Evolutionary conservation across 345 rosid species (phyloP).

Genomic region (Gossypium rotundifolium): DNA sequence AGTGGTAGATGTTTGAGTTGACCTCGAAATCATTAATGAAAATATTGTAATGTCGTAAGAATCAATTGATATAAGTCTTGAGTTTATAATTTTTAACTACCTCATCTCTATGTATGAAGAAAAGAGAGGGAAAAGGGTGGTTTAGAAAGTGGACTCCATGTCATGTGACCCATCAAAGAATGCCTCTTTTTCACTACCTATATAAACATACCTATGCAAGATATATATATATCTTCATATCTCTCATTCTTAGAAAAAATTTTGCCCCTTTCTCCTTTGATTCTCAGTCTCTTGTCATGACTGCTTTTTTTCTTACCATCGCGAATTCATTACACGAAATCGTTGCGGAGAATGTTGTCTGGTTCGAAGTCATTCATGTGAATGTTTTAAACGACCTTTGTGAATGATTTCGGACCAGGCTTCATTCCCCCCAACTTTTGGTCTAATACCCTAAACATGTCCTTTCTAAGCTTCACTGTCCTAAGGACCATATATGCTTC

Average conservation of each 20-base stretch:
- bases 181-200: conserved; percentile 14
- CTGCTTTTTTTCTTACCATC: background rate
- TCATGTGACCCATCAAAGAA: conserved; percentile 24
- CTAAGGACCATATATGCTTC: too few relatives aligned
- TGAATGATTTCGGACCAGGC: conserved; percentile 94
- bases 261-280: background rate
- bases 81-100: background rate
- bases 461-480: background rate
- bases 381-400: background rate
- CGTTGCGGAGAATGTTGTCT: conserved; percentile 79
- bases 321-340: conserved; percentile 15
- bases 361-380: conserved; percentile 58
- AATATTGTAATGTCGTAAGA: background rate
- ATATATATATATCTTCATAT: background rate
- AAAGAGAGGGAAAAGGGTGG: conserved; percentile 18
- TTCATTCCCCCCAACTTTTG: conserved; percentile 78
- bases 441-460: background rate
- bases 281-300: background rate
- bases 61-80: background rate
- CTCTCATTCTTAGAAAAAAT: background rate
- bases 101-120: conserved; percentile 24
- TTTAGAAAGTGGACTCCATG: conserved; percentile 41
- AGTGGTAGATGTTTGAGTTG: conserved; percentile 19
- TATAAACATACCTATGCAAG: conserved; percentile 17
- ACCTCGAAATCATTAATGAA: conserved; percentile 19